A percentile compares a stretch with the other conserved stretches of the same genome.
phyloP scores from a whole-genome alignment of 306 rosid species.

The Prunus salicina region DNA sequence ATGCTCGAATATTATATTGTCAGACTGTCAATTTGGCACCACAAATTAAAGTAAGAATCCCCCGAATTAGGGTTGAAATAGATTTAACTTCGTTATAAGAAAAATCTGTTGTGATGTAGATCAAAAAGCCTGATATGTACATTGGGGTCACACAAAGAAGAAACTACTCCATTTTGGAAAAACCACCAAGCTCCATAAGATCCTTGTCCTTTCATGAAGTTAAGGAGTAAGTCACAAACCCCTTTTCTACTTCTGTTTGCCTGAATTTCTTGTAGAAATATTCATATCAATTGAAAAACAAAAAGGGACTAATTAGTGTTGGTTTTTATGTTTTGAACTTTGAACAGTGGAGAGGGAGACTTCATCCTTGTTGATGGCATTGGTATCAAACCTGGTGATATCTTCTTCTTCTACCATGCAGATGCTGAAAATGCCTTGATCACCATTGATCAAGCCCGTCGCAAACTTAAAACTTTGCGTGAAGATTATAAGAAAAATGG shows the following conservation, averaged over 20 bases:
- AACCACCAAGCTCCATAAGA: background rate
- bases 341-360: constrained; percentile 19
- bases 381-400: constrained; percentile 29
- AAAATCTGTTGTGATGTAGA: background rate
- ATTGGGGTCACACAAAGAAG: constrained; percentile 30
- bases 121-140: constrained; percentile 23
- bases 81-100: background rate
- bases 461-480: constrained; percentile 9
- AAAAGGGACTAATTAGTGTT: background rate
- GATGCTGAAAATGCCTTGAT: constrained; percentile 28
- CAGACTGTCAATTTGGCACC: background rate
- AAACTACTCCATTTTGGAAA: background rate
- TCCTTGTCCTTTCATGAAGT: constrained; percentile 24
- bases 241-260: background rate
- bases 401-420: constrained; percentile 32
- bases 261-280: background rate
- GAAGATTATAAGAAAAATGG: background rate
- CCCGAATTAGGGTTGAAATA: background rate
- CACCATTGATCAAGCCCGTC: background rate
- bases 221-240: constrained; percentile 17
- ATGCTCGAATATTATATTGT: background rate
- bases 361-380: constrained; percentile 22
- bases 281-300: too few relatives aligned
- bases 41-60: background rate
- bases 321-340: background rate